Evolutionary conservation across 176 grass and related monocot species (phyloP).

Genomic region (Elymus sibiricus): DNA sequence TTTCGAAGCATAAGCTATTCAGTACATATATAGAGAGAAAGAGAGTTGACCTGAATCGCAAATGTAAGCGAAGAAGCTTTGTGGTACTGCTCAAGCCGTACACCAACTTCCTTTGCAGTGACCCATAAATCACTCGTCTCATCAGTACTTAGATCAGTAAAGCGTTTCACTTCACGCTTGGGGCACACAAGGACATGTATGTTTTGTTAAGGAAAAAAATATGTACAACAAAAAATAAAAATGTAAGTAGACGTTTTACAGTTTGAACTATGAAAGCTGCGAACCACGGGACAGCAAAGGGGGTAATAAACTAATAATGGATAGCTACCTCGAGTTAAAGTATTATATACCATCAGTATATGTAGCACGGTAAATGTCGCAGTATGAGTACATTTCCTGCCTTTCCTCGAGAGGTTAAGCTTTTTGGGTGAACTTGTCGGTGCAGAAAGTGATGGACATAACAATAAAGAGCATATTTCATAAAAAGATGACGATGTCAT

Average conservation of each 20-base stretch:
- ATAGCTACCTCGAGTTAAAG: not conserved
- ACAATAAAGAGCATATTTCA: not conserved
- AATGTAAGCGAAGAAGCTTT: slow-evolving; percentile 88
- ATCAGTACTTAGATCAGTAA: slow-evolving; percentile 68
- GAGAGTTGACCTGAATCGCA: slow-evolving; percentile 62
- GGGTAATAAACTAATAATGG: not conserved
- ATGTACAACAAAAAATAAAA: not conserved
- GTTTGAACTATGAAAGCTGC: not conserved
- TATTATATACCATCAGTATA: not conserved
- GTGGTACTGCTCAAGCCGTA: slow-evolving; percentile 62
- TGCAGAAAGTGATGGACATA: not conserved
- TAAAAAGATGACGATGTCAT: not conserved
- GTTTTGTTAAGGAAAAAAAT: slow-evolving; percentile 55
- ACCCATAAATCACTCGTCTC: slow-evolving; percentile 82
- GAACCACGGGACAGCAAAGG: not conserved
- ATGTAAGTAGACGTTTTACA: not conserved
- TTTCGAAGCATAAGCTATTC: not conserved
- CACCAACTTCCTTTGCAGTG: slow-evolving; percentile 80
- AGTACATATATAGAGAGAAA: not conserved
- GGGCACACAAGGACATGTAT: slow-evolving; percentile 88
- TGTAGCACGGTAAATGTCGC: not conserved
- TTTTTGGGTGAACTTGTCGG: not conserved
- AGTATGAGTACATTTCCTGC: not conserved
- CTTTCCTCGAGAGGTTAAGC: not conserved
- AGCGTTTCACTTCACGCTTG: slow-evolving; percentile 77